A percentile compares a stretch with the other conserved stretches of the same genome.
These are phyloP conservation scores for Talaromyces sp. DNA, from an alignment of 2,329 filamentous ascomycete species.

Conservation along the genomic window DNA sequence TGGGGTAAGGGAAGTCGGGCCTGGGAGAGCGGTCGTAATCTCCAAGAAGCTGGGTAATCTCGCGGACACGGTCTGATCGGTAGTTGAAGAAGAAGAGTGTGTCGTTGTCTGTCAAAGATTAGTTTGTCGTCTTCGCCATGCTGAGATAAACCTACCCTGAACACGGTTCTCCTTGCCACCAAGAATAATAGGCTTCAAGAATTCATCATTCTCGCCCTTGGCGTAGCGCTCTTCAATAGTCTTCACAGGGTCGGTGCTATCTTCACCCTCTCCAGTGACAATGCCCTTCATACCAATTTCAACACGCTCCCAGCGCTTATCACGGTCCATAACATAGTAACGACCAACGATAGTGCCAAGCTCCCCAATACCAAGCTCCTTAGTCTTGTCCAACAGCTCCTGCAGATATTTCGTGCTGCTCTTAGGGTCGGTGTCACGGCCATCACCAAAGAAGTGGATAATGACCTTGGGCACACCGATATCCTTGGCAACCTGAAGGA, in stretches of 20 bases:
- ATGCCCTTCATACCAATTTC: constrained; percentile 87
- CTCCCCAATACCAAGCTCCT: constrained; percentile 82
- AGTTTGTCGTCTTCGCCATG: constrained; percentile 13
- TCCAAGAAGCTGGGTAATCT: constrained; percentile 91
- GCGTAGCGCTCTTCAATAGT: constrained; percentile 85
- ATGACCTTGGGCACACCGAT: constrained; percentile 84
- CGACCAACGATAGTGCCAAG: constrained; percentile 90
- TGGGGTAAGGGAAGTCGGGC: constrained; percentile 90
- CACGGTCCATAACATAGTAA: constrained; percentile 99
- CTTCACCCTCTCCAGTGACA: constrained; percentile 80
- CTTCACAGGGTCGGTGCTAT: constrained; percentile 76
- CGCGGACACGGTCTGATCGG: constrained; percentile 93
- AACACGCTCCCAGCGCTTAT: constrained; percentile 97
- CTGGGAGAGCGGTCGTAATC: constrained; percentile 85
- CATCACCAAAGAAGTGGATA: constrained; percentile 99
- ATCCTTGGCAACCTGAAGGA: constrained; percentile 87
- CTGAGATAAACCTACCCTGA: constrained; percentile 58
- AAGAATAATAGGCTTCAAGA: constrained; percentile 95
- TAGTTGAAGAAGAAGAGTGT: constrained; percentile 99
- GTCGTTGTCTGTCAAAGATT: constrained; percentile 65
- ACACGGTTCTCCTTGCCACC: constrained; percentile 82
- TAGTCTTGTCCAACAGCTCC: constrained; percentile 72
- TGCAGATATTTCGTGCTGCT: constrained; percentile 84
- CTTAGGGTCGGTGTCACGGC: constrained; percentile 96
- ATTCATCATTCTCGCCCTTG: constrained; percentile 89